A percentile compares a stretch with the other conserved stretches of the same genome.
These are phyloP conservation scores for Trichoderma arundinaceum DNA, from an alignment of 2,329 filamentous ascomycete species.

Conservation along the genomic window DNA sequence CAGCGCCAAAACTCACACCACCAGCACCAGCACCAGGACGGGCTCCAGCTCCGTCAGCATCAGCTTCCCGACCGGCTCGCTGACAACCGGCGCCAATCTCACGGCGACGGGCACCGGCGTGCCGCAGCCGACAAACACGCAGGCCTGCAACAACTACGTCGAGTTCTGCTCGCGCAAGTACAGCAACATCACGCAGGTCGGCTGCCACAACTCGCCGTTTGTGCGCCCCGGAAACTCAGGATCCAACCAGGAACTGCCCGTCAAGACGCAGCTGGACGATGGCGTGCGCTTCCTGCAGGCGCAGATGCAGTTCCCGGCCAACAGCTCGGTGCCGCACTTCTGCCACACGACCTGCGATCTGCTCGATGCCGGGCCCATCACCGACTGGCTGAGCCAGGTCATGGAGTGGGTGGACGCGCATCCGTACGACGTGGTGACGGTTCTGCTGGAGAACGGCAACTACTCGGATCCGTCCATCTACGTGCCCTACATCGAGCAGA, in stretches of 20 bases:
- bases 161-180: constrained; percentile 80
- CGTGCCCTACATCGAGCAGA: constrained; percentile 69
- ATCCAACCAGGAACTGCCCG: constrained; percentile 73
- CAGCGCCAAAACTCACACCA: constrained; percentile 31
- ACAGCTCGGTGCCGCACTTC: constrained; percentile 66
- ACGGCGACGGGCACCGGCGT: constrained; percentile 48
- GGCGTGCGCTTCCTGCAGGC: constrained; percentile 70
- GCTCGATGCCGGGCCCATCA: constrained; percentile 79
- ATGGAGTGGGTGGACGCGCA: constrained; percentile 74
- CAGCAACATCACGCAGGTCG: constrained; percentile 80
- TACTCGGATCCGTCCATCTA: constrained; percentile 70
- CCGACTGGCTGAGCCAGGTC: constrained; percentile 72
- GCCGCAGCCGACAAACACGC: constrained; percentile 67
- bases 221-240: constrained; percentile 71
- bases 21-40: constrained; percentile 30
- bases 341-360: constrained; percentile 86
- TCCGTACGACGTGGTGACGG: constrained; percentile 86
- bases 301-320: constrained; percentile 64
- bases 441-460: constrained; percentile 84
- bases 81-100: constrained; percentile 48
- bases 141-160: constrained; percentile 78
- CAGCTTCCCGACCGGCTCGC: constrained; percentile 49
- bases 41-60: constrained; percentile 38
- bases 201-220: constrained; percentile 83
- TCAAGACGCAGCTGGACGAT: constrained; percentile 76